Conservation (phyloP, 805 yeast genomes). For the Monosporozyma solicola region DNA sequence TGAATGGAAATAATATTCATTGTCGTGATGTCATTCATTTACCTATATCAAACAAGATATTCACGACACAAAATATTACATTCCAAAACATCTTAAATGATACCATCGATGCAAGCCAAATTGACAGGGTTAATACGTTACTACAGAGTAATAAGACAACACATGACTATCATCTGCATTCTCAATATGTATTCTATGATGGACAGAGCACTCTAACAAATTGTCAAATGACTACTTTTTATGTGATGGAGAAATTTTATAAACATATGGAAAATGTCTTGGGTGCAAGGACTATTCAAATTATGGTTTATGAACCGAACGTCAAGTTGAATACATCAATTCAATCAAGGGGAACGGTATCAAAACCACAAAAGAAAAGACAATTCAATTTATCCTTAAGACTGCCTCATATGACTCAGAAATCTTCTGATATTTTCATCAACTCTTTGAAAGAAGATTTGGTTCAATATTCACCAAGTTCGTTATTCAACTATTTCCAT, state of each 20-base stretch:
- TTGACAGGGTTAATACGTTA: slow-evolving; percentile 4
- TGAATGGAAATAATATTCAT: background rate
- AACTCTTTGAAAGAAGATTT: slow-evolving; percentile 27
- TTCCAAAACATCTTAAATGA: slow-evolving; percentile 17
- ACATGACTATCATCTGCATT: slow-evolving; percentile 7
- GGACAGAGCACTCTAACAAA: slow-evolving; percentile 13
- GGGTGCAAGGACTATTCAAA: background rate
- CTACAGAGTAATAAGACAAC: no score
- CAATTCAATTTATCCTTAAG: slow-evolving; percentile 12
- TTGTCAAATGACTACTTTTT: slow-evolving; percentile 19
- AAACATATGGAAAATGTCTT: background rate
- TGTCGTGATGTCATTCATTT: slow-evolving; percentile 10
- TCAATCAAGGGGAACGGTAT: background rate
- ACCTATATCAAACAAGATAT: slow-evolving; percentile 21
- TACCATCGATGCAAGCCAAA: slow-evolving; percentile 6
- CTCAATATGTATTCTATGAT: slow-evolving; percentile 19
- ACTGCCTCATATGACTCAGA: slow-evolving; percentile 12
- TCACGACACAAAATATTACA: slow-evolving; percentile 20
- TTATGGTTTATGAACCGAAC: background rate
- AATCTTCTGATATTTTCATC: slow-evolving; percentile 14
- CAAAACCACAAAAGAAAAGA: background rate
- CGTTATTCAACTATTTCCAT: slow-evolving; percentile 23
- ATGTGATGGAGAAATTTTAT: slow-evolving; percentile 16
- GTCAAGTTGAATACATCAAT: background rate
- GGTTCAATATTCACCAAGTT: slow-evolving; percentile 26